Conservation (phyloP, 371 early-diverging fungal genomes). For the Saksenaea oblongispora region DNA sequence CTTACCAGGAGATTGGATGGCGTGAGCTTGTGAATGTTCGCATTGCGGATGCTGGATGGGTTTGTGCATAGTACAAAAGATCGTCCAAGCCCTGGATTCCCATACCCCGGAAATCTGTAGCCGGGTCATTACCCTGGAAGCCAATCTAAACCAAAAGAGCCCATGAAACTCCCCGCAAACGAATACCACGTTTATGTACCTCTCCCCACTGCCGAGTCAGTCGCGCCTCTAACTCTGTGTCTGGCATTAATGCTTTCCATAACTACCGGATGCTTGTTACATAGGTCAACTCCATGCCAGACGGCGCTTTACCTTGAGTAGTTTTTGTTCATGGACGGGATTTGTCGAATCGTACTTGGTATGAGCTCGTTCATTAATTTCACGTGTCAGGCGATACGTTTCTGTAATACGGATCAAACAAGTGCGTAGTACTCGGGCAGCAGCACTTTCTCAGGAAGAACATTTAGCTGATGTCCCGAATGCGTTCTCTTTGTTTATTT, state of each 20-base stretch:
- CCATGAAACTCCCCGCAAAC: background rate
- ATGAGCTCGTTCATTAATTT: constrained; percentile 63
- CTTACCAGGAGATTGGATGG: constrained; percentile 46
- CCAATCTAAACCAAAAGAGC: constrained; percentile 54
- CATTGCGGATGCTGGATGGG: constrained; percentile 56
- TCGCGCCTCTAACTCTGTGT: constrained; percentile 50
- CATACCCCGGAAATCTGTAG: constrained; percentile 90
- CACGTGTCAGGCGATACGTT: constrained; percentile 56
- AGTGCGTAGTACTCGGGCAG: constrained; percentile 54
- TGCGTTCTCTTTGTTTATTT: constrained; percentile 7
- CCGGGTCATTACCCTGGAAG: constrained; percentile 84
- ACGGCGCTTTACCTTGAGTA: constrained; percentile 51
- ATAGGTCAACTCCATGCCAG: background rate
- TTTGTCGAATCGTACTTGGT: constrained; percentile 71
- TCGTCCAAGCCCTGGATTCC: constrained; percentile 79
- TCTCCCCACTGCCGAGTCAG: constrained; percentile 70
- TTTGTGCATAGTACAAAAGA: constrained; percentile 67
- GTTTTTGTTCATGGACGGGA: constrained; percentile 62
- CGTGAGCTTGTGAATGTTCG: constrained; percentile 57
- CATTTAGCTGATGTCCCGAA: background rate
- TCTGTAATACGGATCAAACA: constrained; percentile 55
- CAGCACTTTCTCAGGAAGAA: constrained; percentile 40
- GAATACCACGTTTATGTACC: constrained; percentile 22
- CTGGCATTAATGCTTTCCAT: constrained; percentile 72
- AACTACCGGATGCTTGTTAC: constrained; percentile 39